Conservation (phyloP, 306 rosid genomes). For the Prunus kanzakura region DNA sequence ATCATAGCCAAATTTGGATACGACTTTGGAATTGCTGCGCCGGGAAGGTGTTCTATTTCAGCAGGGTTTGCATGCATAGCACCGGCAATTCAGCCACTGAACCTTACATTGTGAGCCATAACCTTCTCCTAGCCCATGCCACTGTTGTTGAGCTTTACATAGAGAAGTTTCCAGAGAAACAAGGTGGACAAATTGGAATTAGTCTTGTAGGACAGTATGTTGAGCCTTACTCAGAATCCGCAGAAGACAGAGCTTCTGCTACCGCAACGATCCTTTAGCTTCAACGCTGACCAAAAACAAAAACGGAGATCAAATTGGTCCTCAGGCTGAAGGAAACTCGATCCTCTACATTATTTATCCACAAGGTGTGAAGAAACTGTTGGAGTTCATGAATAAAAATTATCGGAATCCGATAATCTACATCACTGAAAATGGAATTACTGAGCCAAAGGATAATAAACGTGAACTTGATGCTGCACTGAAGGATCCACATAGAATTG, state of each 20-base stretch:
- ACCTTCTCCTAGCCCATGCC: constrained; percentile 39
- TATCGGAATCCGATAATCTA: constrained; percentile 18
- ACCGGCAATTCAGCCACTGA: constrained; percentile 36
- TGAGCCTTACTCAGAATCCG: constrained; percentile 25
- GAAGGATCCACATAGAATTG: constrained; percentile 9
- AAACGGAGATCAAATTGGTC: constrained; percentile 21
- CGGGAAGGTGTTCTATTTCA: constrained; percentile 32
- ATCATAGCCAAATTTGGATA: constrained; percentile 19
- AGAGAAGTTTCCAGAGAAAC: constrained; percentile 20
- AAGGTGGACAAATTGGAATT: constrained; percentile 40
- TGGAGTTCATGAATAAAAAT: constrained; percentile 11
- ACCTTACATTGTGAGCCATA: constrained; percentile 29
- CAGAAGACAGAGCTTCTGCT: constrained; percentile 16
- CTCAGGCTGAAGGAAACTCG: constrained; percentile 19
- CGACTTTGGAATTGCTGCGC: constrained; percentile 24
- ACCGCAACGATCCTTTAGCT: not conserved
- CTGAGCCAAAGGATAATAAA: not conserved
- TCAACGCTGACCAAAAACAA: not conserved
- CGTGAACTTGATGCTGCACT: not conserved
- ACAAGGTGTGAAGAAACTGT: constrained; percentile 21
- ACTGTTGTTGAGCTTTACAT: constrained; percentile 21
- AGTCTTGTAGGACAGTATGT: constrained; percentile 4
- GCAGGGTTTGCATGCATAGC: not conserved
- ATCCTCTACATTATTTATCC: constrained; percentile 19
- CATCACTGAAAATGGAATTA: constrained; percentile 20